phyloP scores from a whole-genome alignment of 768 basidiomycete species.

The Albatrellus ellisii region DNA sequence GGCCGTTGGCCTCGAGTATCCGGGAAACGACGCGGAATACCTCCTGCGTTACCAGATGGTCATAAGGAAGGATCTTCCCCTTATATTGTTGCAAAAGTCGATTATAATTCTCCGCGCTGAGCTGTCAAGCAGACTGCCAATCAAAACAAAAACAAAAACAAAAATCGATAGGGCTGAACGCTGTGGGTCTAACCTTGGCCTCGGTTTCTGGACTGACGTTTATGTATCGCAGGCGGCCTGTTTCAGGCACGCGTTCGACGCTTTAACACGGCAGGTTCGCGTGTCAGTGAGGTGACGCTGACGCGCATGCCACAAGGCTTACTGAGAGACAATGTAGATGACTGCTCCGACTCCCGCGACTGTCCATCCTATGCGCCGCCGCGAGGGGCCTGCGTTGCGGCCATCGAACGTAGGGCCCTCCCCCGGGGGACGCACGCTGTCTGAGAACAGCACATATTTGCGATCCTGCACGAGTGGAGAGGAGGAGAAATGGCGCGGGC shows the following conservation, averaged over 20 bases:
- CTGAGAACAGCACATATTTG: not conserved
- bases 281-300: not conserved
- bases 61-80: conserved; percentile 43
- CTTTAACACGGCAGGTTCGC: conserved; percentile 24
- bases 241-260: conserved; percentile 76
- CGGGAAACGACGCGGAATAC: conserved; percentile 58
- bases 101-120: conserved; percentile 29
- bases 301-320: not conserved
- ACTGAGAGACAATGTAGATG: not conserved
- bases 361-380: not conserved
- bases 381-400: not conserved
- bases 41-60: conserved; percentile 51
- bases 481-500: no score
- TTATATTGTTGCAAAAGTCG: conserved; percentile 40
- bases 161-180: not conserved
- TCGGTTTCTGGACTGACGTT: conserved; percentile 50
- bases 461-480: no score
- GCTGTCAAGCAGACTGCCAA: conserved; percentile 16
- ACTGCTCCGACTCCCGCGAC: not conserved
- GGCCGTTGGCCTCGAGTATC: conserved; percentile 57
- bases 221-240: conserved; percentile 85
- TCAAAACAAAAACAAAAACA: not conserved
- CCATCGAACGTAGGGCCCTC: not conserved
- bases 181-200: conserved; percentile 27
- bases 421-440: not conserved